Evolutionary conservation across 139 green algal species (phyloP), one percentile per base, ranked within the genome.

Genomic region (Desmodesmus armatus): DNA sequence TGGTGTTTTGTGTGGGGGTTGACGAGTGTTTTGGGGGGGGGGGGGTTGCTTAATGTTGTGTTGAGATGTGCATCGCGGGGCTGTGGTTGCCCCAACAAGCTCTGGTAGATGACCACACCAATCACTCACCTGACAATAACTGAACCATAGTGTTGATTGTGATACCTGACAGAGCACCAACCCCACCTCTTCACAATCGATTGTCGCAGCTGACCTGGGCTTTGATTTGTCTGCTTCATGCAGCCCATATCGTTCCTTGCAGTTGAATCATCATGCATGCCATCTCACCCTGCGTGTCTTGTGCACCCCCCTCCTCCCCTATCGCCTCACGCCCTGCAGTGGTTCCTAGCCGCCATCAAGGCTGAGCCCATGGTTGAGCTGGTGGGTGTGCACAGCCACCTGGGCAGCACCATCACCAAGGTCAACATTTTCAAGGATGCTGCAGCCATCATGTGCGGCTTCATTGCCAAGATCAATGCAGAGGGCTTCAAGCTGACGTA

Each of bases 341-440:
- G 93, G 93, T 98, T 98, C 89, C 88, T 98, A 44, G 93, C 96
- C 75, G 75, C 93, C 70, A 97, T 99, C 87, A 90, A 89, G 67
- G 87, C 85, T 27, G 92, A 96, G 78, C 87, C 91, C 25, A 82
- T 94, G 51, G 83, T 99, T 70, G 80, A 97, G 84, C 92, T 99
- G 65, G 96, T 98, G 67, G 97, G 97, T 25, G 95, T 96, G 62
- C 97, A 99, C 93, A 97, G 91, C 81, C 97, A 99, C 90, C 92
- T 99, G 80, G 97, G 97, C 29, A 97, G 92, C 55, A 99, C 97
- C 37, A 99, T 99, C 89, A 98, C 94, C 58, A 98, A 99, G 93
- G 95, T 99, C 66, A 95, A 97, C 91, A 97, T 99, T 87, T 99
- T 99, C 90, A 82, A 89, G 21, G 97, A 99, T 86, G 97, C 97